These are phyloP conservation scores for Linnemannia zychae DNA, from an alignment of 192 early-diverging fungal genomes.

Conservation along the genomic window DNA sequence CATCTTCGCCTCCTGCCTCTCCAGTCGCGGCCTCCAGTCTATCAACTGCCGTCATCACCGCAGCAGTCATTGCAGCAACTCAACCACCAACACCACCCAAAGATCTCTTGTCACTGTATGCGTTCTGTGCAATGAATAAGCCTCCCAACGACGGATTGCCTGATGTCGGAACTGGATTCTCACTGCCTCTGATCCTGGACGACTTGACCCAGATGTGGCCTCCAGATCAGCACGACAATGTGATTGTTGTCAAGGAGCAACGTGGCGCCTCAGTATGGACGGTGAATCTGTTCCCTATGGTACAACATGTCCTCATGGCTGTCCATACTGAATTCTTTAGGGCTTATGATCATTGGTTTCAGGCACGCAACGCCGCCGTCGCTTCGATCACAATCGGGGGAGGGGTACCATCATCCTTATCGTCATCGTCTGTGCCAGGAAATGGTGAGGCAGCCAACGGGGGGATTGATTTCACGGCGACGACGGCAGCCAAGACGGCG, in stretches of 20 bases:
- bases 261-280: slow-evolving; percentile 69
- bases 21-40: not conserved
- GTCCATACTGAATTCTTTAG: slow-evolving; percentile 76
- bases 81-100: slow-evolving; percentile 73
- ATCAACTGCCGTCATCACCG: slow-evolving; percentile 20
- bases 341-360: slow-evolving; percentile 69
- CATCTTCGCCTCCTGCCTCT: not conserved
- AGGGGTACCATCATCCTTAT: not conserved
- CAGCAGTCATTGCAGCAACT: slow-evolving; percentile 2
- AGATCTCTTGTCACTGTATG: slow-evolving; percentile 75
- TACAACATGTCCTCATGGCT: slow-evolving; percentile 65
- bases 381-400: slow-evolving; percentile 29
- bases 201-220: slow-evolving; percentile 82
- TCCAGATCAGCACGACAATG: slow-evolving; percentile 79
- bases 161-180: slow-evolving; percentile 56
- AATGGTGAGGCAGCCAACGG: slow-evolving; percentile 1
- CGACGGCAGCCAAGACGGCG: slow-evolving; percentile 32
- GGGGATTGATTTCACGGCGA: slow-evolving; percentile 41
- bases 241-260: slow-evolving; percentile 78
- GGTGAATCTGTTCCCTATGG: slow-evolving; percentile 74
- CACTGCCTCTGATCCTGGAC: slow-evolving; percentile 77
- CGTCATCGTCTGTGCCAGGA: not conserved
- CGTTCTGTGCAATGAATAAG: slow-evolving; percentile 68
- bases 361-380: slow-evolving; percentile 55
- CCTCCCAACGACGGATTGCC: slow-evolving; percentile 36